Conservation (phyloP, 2,329 filamentous ascomycete species). For the Grosmannia clavigera region DNA sequence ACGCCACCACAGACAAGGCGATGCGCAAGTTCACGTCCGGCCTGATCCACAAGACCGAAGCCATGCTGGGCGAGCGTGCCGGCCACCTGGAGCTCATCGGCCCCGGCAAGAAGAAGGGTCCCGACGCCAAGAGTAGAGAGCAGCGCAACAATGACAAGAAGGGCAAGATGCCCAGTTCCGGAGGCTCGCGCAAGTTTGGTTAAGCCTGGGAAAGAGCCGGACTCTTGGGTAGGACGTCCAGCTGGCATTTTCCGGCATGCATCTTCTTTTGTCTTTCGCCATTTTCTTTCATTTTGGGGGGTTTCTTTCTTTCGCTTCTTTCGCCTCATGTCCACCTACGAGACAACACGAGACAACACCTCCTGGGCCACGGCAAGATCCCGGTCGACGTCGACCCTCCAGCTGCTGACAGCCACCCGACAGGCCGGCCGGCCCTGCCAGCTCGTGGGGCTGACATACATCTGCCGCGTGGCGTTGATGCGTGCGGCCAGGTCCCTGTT, state of each 20-base stretch:
- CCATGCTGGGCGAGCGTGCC: constrained; percentile 44
- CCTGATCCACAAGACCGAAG: constrained; percentile 42
- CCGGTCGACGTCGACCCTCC: constrained; percentile 57
- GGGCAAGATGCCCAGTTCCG: constrained; percentile 21
- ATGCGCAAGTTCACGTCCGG: constrained; percentile 43
- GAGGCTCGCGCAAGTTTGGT: constrained; percentile 43
- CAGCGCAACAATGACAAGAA: constrained; percentile 21
- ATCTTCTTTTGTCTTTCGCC: not conserved
- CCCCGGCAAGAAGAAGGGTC: constrained; percentile 34
- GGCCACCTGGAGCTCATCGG: constrained; percentile 49
- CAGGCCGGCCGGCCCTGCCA: constrained; percentile 66
- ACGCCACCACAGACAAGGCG: constrained; percentile 34
- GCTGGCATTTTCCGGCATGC: too few species aligned
- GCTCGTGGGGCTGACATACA: constrained; percentile 72
- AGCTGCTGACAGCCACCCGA: constrained; percentile 78
- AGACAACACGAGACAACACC: constrained; percentile 32
- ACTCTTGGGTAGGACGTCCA: too few species aligned
- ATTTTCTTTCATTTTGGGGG: not conserved
- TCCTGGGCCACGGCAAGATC: constrained; percentile 54
- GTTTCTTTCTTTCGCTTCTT: not conserved
- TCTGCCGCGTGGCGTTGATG: constrained; percentile 61
- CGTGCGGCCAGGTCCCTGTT: constrained; percentile 55
- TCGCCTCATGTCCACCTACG: not conserved
- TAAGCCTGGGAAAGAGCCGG: constrained; percentile 19
- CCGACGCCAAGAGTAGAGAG: constrained; percentile 6